phyloP scores from a whole-genome alignment of 495 filamentous ascomycete genomes.

The Pyrenula massariospora region DNA sequence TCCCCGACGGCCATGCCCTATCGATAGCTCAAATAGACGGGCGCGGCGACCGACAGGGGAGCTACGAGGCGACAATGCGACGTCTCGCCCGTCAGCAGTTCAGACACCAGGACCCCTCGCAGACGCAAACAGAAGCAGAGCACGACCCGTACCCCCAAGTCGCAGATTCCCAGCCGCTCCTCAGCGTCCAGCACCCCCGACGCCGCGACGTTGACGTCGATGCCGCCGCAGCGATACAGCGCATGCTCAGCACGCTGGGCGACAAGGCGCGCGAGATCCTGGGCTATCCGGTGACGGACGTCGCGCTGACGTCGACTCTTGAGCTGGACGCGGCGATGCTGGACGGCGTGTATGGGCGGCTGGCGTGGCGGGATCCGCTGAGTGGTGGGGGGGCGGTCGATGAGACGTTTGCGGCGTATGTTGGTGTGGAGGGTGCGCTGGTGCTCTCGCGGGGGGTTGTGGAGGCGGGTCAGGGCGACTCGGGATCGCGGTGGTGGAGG shows the following conservation, averaged over 20 bases:
- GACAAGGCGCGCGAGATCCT: neutral
- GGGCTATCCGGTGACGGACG: neutral
- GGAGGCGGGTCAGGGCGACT: no score
- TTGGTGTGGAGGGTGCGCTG: neutral
- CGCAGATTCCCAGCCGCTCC: no score
- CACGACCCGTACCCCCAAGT: no score
- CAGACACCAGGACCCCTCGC: neutral
- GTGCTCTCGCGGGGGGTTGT: neutral
- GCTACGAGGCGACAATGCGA: neutral
- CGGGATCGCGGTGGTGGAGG: neutral
- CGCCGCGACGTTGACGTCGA: neutral
- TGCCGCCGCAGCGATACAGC: neutral
- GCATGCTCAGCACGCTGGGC: neutral
- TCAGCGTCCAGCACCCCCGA: neutral
- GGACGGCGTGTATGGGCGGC: neutral
- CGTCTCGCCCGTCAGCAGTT: neutral
- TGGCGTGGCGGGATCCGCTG: neutral
- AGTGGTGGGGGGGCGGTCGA: neutral
- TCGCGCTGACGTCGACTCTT: neutral
- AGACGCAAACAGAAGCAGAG: neutral
- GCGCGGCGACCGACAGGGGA: neutral
- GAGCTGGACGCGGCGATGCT: neutral
- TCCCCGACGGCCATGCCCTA: neutral
- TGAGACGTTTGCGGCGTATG: neutral
- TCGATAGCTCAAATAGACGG: neutral